Conservation (phyloP, 73 alveolate genomes). For the Uronychia setigera region DNA sequence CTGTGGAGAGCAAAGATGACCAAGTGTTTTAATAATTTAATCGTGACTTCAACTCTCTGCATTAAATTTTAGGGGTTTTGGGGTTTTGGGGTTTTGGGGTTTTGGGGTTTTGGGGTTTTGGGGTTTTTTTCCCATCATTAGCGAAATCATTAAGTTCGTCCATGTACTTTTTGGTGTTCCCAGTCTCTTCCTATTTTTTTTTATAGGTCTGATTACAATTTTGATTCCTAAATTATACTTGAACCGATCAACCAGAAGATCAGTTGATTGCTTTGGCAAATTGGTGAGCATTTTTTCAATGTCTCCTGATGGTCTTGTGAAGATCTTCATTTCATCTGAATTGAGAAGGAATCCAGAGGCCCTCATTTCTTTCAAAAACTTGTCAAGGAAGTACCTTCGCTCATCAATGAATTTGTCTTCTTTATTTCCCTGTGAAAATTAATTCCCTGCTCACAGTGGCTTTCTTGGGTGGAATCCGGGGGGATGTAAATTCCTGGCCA, state of each 20-base stretch:
- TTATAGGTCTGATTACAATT: too few relatives aligned
- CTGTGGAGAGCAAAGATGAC: too few relatives aligned
- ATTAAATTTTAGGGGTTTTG: too few relatives aligned
- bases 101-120: too few relatives aligned
- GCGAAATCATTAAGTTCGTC: background rate
- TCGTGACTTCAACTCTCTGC: too few relatives aligned
- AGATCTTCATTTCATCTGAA: constrained; percentile 26
- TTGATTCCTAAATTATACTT: background rate
- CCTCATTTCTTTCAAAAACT: constrained; percentile 28
- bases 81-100: too few relatives aligned
- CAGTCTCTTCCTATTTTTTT: background rate
- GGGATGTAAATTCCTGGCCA: constrained; percentile 66
- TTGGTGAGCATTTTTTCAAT: constrained; percentile 21
- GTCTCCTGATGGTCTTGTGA: constrained; percentile 36
- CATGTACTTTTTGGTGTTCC: background rate
- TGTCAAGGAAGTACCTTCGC: constrained; percentile 39
- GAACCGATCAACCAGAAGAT: background rate
- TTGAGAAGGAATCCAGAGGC: constrained; percentile 2
- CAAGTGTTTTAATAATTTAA: too few relatives aligned
- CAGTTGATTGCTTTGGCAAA: background rate
- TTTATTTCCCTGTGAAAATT: constrained; percentile 18
- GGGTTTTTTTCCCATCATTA: background rate
- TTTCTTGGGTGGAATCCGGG: constrained; percentile 56
- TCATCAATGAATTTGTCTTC: constrained; percentile 49
- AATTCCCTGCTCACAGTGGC: constrained; percentile 12